Evolutionary conservation across 441 rosid genomes (phyloP), one percentile per base, ranked within the genome.

Genomic region (Gossypium lobatum): DNA sequence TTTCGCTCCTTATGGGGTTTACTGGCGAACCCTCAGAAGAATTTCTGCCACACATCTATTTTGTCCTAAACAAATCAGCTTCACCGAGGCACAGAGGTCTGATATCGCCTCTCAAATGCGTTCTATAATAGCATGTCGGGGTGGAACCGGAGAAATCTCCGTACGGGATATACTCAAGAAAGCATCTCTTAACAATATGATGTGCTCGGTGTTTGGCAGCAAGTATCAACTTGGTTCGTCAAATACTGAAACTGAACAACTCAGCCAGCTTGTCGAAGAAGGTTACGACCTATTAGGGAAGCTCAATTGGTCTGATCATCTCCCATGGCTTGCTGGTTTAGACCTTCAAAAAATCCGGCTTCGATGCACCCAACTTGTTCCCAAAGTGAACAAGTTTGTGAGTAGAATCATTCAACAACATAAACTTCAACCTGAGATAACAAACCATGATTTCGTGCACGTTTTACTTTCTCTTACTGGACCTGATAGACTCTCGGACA

Each of bases 11-110:
- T 83, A 83, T 13, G 93, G 92, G 17, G 81, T 78, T 9, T 90
- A 93, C 78, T 91, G 98, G 98, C 88, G 96, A 77, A 77, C 86
- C 13, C 77, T 91, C 0, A 81, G 98, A 74, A 83, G 84, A 74
- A 85, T 93, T 67, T 86, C 95, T 0, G 81, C 93, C 0, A 79
- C 84, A 25, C 96, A 89, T 77, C 83, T 93, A 45, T 92, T 91
- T 57, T 80, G 79, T 62, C 93, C 95, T 0, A 90, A 86, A 34
- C 97, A 91, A 82, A 86, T 93, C 81, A 83, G 37, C 11, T 75
- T 78, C 1, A 23, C 85, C 0, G 85, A 79, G 75, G 13, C 75
- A 7, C 88, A 83, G 60, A 75, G 92, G 31, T 59, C 3, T 7
- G 68, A 62, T 23, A 83, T 86, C 10, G 87, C 85, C 4, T 73